These are phyloP conservation scores for Mortierella sp. DNA, from an alignment of 371 early-diverging fungal genomes.

Conservation along the genomic window DNA sequence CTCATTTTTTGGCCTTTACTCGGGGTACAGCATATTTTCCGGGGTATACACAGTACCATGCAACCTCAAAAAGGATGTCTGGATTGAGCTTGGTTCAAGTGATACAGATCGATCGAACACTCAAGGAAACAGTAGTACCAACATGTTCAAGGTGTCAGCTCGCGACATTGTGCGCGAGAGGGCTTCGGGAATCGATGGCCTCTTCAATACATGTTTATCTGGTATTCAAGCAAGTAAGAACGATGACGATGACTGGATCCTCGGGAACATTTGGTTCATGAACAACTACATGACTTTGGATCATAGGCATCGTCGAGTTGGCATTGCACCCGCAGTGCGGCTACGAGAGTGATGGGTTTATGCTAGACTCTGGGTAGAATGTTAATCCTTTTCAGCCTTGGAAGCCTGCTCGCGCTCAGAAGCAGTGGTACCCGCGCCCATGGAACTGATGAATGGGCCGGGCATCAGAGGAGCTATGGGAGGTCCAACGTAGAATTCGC, in stretches of 20 bases:
- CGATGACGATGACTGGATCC: constrained; percentile 30
- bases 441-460: constrained; percentile 40
- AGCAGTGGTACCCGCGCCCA: constrained; percentile 40
- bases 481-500: constrained; percentile 29
- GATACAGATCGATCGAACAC: not conserved
- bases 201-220: constrained; percentile 19
- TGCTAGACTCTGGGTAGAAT: not conserved
- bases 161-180: constrained; percentile 22
- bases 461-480: constrained; percentile 32
- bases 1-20: constrained; percentile 23
- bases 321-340: constrained; percentile 16
- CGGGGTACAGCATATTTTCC: constrained; percentile 14
- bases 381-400: constrained; percentile 29
- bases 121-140: constrained; percentile 1
- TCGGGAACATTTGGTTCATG: constrained; percentile 27
- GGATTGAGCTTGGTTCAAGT: constrained; percentile 17
- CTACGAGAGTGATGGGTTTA: not conserved
- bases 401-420: constrained; percentile 30
- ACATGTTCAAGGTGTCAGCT: constrained; percentile 16
- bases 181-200: constrained; percentile 3
- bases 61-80: constrained; percentile 17
- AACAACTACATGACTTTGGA: constrained; percentile 34
- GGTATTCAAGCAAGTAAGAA: constrained; percentile 27
- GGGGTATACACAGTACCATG: constrained; percentile 21
- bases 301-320: constrained; percentile 14